Evolutionary conservation across 2,329 filamentous ascomycete genomes (phyloP).

Genomic region (Pestalotiopsis sp.): DNA sequence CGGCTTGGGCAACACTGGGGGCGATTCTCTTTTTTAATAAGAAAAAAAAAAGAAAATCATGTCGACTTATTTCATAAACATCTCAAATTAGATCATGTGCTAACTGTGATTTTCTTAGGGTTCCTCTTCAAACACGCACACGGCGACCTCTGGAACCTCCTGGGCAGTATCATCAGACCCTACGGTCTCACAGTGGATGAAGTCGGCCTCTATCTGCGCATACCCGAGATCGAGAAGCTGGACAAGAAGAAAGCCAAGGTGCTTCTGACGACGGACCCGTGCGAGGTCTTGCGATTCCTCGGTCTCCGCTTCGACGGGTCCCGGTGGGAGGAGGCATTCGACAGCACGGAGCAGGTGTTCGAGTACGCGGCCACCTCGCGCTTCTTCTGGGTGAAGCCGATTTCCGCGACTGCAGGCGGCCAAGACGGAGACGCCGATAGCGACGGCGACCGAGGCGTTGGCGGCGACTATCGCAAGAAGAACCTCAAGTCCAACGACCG

Average conservation of each 20-base stretch:
- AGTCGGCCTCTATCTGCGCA: slow-evolving; percentile 63
- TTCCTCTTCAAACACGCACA: slow-evolving; percentile 69
- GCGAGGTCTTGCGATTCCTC: slow-evolving; percentile 62
- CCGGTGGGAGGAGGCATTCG: slow-evolving; percentile 60
- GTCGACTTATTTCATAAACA: too few species aligned
- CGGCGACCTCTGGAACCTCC: slow-evolving; percentile 68
- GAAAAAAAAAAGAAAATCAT: too few species aligned
- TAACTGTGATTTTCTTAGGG: slow-evolving; percentile 29
- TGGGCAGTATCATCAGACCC: slow-evolving; percentile 65
- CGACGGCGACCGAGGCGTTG: slow-evolving; percentile 18
- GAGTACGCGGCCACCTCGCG: slow-evolving; percentile 60
- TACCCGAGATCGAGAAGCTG: slow-evolving; percentile 66
- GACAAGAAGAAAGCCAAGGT: slow-evolving; percentile 61
- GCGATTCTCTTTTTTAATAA: too few species aligned
- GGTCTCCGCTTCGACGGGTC: slow-evolving; percentile 50
- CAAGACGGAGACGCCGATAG: slow-evolving; percentile 31
- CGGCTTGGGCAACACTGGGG: too few species aligned
- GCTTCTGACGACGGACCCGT: slow-evolving; percentile 60
- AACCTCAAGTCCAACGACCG: slow-evolving; percentile 58
- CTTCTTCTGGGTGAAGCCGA: slow-evolving; percentile 54
- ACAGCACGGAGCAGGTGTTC: slow-evolving; percentile 57
- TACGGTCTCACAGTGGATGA: slow-evolving; percentile 70
- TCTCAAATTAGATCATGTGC: not conserved
- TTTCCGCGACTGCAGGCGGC: slow-evolving; percentile 17
- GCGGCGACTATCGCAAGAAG: slow-evolving; percentile 34